Percentiles rank a stretch among this genome's conserved stretches.
These are phyloP conservation scores for Trypanosoma congolense DNA, from an alignment of 208 protist species.

Conservation along the genomic window DNA sequence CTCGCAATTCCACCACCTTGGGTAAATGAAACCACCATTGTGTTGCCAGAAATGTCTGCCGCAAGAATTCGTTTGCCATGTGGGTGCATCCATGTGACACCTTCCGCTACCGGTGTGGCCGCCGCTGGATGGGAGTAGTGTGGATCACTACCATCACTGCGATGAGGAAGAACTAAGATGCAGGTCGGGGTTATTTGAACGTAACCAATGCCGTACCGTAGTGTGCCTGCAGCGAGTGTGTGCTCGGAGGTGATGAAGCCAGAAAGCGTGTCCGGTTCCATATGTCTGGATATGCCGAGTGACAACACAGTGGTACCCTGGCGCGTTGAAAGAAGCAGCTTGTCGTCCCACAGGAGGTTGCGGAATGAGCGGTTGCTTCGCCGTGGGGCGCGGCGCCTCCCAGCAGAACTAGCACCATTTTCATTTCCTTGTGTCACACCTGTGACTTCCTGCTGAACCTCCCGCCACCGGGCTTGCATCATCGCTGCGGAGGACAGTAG, in stretches of 20 bases:
- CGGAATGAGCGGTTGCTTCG: slow-evolving; percentile 14
- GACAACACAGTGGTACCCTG: slow-evolving; percentile 57
- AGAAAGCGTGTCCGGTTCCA: slow-evolving; percentile 55
- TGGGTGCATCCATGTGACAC: slow-evolving; percentile 60
- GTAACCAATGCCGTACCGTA: slow-evolving; percentile 62
- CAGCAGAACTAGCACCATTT: background rate
- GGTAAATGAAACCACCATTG: slow-evolving; percentile 50
- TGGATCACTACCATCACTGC: slow-evolving; percentile 2
- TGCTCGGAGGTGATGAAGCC: slow-evolving; percentile 62
- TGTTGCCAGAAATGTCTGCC: slow-evolving; percentile 46
- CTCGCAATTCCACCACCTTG: slow-evolving; percentile 67
- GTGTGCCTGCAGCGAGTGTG: slow-evolving; percentile 64
- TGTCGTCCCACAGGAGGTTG: slow-evolving; percentile 27
- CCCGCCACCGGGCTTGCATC: slow-evolving; percentile 44
- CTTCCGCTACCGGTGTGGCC: slow-evolving; percentile 25
- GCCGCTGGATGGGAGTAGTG: slow-evolving; percentile 2
- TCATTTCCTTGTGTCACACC: background rate
- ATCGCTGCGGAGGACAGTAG: slow-evolving; percentile 42
- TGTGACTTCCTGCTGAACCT: slow-evolving; percentile 24
- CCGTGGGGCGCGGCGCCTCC: slow-evolving; percentile 1
- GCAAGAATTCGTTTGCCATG: slow-evolving; percentile 72
- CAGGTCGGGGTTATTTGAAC: slow-evolving; percentile 70
- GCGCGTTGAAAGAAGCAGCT: slow-evolving; percentile 56
- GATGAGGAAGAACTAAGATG: slow-evolving; percentile 40
- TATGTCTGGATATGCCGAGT: slow-evolving; percentile 29